phyloP scores from a whole-genome alignment of 768 basidiomycete species.

The Cyclocybe aegerita region DNA sequence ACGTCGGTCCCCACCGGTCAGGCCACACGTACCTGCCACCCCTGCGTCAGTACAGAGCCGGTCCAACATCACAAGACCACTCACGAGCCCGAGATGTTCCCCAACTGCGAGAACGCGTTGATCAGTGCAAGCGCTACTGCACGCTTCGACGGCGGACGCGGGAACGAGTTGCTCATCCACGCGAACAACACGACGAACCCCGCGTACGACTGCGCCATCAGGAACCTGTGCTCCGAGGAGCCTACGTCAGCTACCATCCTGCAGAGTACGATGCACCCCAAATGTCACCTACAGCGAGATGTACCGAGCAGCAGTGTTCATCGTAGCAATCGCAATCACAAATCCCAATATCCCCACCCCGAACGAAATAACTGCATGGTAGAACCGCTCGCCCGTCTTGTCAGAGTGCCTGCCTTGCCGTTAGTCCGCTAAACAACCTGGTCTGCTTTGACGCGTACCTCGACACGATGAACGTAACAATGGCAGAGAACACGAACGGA shows the following conservation, averaged over 20 bases:
- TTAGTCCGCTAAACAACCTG: neutral
- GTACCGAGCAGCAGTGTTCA: slow-evolving; percentile 71
- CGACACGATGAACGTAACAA: slow-evolving; percentile 52
- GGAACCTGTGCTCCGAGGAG: slow-evolving; percentile 35
- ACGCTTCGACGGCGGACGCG: slow-evolving; percentile 78
- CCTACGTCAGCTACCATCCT: slow-evolving; percentile 24
- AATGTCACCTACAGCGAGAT: slow-evolving; percentile 49
- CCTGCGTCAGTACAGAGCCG: slow-evolving; percentile 5
- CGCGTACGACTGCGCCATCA: slow-evolving; percentile 78
- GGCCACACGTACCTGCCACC: slow-evolving; percentile 63
- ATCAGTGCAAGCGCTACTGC: slow-evolving; percentile 80
- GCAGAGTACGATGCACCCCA: neutral
- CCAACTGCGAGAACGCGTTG: slow-evolving; percentile 80
- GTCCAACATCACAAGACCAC: slow-evolving; percentile 23
- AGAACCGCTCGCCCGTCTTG: slow-evolving; percentile 68
- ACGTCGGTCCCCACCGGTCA: slow-evolving; percentile 63
- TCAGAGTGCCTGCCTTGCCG: slow-evolving; percentile 67
- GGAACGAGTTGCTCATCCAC: slow-evolving; percentile 55
- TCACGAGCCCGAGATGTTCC: slow-evolving; percentile 82
- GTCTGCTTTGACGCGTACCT: slow-evolving; percentile 31
- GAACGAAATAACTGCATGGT: slow-evolving; percentile 61
- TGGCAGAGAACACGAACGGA: slow-evolving; percentile 66
- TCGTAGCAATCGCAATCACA: slow-evolving; percentile 67
- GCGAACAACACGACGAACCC: slow-evolving; percentile 63
- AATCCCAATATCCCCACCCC: slow-evolving; percentile 69